These are phyloP conservation scores for Hemerocallis citrina DNA, from an alignment of 106 monocot species.

Conservation along the genomic window DNA sequence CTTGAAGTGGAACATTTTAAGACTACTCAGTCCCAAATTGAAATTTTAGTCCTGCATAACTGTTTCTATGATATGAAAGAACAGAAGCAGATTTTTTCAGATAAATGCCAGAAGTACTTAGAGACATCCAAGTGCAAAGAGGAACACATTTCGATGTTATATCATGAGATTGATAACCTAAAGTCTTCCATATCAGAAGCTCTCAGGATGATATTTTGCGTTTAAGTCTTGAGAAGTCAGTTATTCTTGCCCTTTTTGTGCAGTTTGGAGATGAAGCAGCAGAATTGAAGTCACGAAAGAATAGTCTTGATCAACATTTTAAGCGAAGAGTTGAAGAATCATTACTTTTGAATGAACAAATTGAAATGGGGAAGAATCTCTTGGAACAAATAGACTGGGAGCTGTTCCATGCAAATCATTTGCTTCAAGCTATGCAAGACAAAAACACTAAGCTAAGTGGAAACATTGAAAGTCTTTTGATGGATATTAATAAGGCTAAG, in stretches of 20 bases:
- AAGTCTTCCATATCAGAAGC: slow-evolving; percentile 25
- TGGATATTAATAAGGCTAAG: slow-evolving; percentile 17
- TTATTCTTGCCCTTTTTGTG: slow-evolving; percentile 38
- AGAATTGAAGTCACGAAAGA: slow-evolving; percentile 33
- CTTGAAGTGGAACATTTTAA: slow-evolving; percentile 39
- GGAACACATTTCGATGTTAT: slow-evolving; percentile 29
- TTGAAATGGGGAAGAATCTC: slow-evolving; percentile 11
- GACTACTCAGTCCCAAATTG: slow-evolving; percentile 27
- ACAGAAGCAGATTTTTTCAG: slow-evolving; percentile 15
- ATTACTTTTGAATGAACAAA: slow-evolving; percentile 22
- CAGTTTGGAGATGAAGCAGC: slow-evolving; percentile 28
- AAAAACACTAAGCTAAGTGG: slow-evolving; percentile 10
- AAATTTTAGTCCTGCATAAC: slow-evolving; percentile 42
- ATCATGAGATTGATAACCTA: slow-evolving; percentile 37
- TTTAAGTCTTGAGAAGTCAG: slow-evolving; percentile 47
- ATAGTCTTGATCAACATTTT: slow-evolving; percentile 29
- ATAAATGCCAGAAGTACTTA: slow-evolving; percentile 14
- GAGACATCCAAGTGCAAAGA: slow-evolving; percentile 16
- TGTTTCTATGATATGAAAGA: slow-evolving; percentile 48
- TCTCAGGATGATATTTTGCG: slow-evolving; percentile 33
- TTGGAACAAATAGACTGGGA: slow-evolving; percentile 23
- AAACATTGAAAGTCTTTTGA: slow-evolving; percentile 18
- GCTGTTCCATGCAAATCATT: background rate
- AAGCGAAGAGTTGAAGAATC: slow-evolving; percentile 25
- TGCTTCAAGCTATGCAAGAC: slow-evolving; percentile 4